Evolutionary conservation across 163 green algal species (phyloP).

Genomic region (Chlorella variabilis): DNA sequence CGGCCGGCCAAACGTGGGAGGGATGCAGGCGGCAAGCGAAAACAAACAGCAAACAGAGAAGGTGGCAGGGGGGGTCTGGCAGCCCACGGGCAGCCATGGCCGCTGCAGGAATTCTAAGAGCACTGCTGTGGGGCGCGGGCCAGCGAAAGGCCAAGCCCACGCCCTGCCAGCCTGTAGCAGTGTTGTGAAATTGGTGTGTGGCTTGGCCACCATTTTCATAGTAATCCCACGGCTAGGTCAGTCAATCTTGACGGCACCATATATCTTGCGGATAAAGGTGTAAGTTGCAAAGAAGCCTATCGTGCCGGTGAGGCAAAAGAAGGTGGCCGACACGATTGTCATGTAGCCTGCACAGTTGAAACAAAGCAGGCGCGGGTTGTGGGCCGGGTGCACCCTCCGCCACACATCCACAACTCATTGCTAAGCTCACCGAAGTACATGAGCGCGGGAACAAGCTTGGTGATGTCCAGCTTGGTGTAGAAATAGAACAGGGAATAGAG

Average conservation of each 20-base stretch:
- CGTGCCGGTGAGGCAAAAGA: constrained; percentile 96
- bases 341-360: constrained; percentile 85
- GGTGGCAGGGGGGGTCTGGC: neutral
- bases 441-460: constrained; percentile 67
- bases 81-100: too few species aligned
- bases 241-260: constrained; percentile 94
- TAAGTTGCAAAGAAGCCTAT: constrained; percentile 96
- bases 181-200: too few species aligned
- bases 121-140: too few species aligned
- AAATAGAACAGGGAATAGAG: constrained; percentile 99
- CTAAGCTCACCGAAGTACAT: constrained; percentile 46
- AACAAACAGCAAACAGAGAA: neutral
- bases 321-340: constrained; percentile 81
- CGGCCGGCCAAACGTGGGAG: neutral
- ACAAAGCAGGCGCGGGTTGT: neutral
- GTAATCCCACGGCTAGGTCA: too few species aligned
- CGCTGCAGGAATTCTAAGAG: too few species aligned
- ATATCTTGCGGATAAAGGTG: constrained; percentile 87
- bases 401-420: too few species aligned
- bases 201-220: too few species aligned
- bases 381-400: constrained; percentile 53
- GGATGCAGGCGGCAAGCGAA: neutral
- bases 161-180: too few species aligned
- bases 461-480: constrained; percentile 97
- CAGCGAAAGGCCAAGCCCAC: too few species aligned